Base-by-base conservation (phyloP, 2,329 filamentous ascomycete genomes). In the Trichoderma arundinaceum region DNA sequence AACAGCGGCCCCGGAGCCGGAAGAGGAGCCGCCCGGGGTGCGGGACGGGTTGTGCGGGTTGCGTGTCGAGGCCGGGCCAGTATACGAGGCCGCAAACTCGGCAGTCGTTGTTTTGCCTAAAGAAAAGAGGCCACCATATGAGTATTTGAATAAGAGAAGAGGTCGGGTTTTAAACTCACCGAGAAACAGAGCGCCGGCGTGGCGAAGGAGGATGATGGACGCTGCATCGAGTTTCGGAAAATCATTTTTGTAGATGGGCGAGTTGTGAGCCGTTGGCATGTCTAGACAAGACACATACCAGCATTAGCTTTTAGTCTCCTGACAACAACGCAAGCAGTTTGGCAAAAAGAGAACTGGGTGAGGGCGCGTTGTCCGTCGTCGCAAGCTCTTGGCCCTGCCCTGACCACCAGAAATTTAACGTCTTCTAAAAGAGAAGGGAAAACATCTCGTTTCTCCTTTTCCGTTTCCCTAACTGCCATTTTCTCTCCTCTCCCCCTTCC, bases 11-110 rank as follows among this genome's bases (percentile, higher is more conserved):
- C 81, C 89, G 0, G 88, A 90, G 0, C 89, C 89, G 0, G 87
- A 86, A 0, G 87, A 90, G 0, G 88, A 90, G 52, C 89, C 89
- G 0, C 89, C 89, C 0, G 89, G 88, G 0, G 88, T 90, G 4
- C 90, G 83, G 0, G 80, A 81, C 1, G 78, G 74, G 72, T 91
- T 88, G 69, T 92, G 91, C 0, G 88, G 86, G 72, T 91, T 91
- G 3, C 75, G 72, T 1, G 86, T 88, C 58, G 79, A 88, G 61
- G 80, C 79, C 1, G 83, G 80, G 0, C 87, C 87, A 13, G 78
- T 74, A 1, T 79, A 80, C 0, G 82, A 86, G 2, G 84, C 82
- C 0, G 88, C 86, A 69, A 90, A 90, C 71, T 90, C 87, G 0
- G 88, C 88, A 0, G 88, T 90, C 0, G 83, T 85, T 0, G 77